Evolutionary conservation across 2,329 filamentous ascomycete genomes (phyloP).

Genomic region (Sporothrix curviconia): DNA sequence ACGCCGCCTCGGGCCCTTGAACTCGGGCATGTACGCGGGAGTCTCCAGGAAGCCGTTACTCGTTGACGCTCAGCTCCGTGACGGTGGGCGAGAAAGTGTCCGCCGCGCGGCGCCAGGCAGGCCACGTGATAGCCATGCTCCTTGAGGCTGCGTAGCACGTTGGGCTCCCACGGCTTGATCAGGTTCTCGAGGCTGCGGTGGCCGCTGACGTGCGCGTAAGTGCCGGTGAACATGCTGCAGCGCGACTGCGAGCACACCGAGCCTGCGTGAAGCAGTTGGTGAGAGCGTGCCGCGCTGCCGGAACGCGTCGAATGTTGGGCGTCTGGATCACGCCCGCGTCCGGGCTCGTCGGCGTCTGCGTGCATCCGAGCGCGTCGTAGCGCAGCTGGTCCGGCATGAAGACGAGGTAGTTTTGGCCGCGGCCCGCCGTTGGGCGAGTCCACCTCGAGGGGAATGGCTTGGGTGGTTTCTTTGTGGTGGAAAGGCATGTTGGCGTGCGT

Average conservation of each 20-base stretch:
- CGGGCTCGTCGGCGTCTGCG: conserved; percentile 32
- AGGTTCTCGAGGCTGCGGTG: conserved; percentile 41
- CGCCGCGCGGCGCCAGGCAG: conserved; percentile 35
- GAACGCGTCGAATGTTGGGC: conserved; percentile 39
- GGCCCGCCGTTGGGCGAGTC: no score
- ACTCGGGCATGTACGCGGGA: conserved; percentile 29
- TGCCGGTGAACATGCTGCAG: conserved; percentile 41
- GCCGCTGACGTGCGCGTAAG: conserved; percentile 39
- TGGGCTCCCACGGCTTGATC: conserved; percentile 43
- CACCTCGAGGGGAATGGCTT: no score
- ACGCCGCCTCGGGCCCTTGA: conserved; percentile 23
- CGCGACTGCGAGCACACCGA: conserved; percentile 41
- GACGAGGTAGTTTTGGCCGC: no score
- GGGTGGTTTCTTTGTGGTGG: no score
- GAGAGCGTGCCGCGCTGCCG: conserved; percentile 30
- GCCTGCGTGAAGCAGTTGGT: conserved; percentile 41
- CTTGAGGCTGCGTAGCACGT: conserved; percentile 38
- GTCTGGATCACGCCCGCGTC: conserved; percentile 26
- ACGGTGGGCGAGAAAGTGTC: conserved; percentile 37
- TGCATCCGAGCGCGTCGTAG: conserved; percentile 37
- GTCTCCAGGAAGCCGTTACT: conserved; percentile 39
- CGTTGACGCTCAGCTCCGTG: conserved; percentile 38
- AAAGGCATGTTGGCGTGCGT: no score
- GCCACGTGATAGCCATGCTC: conserved; percentile 42
- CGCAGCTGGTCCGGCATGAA: conserved; percentile 45